Percentiles rank a stretch among this genome's conserved stretches.
Conservation (phyloP, 1,284 basidiomycete species). For the Ustilago sp. region DNA sequence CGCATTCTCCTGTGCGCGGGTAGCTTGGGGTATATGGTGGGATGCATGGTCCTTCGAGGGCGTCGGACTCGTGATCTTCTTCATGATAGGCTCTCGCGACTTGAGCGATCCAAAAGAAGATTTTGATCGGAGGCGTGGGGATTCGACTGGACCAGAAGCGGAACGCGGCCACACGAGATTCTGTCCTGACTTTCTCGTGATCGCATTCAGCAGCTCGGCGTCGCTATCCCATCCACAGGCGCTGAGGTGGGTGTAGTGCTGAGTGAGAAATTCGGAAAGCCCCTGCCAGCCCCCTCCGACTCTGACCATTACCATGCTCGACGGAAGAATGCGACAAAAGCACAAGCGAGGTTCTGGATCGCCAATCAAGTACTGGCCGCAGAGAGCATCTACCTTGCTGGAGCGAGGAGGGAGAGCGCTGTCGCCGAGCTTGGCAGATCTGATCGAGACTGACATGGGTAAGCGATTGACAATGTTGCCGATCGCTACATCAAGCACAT, state of each 20-base stretch:
- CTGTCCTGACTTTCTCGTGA: neutral
- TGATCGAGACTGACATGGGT: conserved; percentile 73
- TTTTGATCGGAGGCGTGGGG: conserved; percentile 12
- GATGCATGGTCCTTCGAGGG: neutral
- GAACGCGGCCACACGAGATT: conserved; percentile 32
- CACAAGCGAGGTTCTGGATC: conserved; percentile 63
- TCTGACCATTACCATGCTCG: conserved; percentile 67
- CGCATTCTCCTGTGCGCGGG: neutral
- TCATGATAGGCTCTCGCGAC: conserved; percentile 4
- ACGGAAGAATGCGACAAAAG: conserved; percentile 66
- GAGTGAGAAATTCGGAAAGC: conserved; percentile 57
- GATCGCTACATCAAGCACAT: conserved; percentile 89
- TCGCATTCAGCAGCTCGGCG: neutral
- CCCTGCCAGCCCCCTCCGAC: conserved; percentile 69
- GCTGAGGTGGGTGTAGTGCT: conserved; percentile 46
- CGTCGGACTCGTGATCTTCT: neutral
- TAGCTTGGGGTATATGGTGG: neutral
- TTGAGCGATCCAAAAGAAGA: conserved; percentile 23
- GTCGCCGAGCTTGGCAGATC: conserved; percentile 15
- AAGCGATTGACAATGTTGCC: conserved; percentile 89
- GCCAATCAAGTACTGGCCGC: conserved; percentile 64
- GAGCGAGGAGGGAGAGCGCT: neutral
- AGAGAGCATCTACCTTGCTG: conserved; percentile 32
- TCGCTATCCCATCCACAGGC: neutral
- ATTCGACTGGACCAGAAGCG: conserved; percentile 29